A percentile compares a stretch with the other conserved stretches of the same genome.
Conservation (phyloP, 352 stramenopile genomes). For the Pythium plurisporium region DNA sequence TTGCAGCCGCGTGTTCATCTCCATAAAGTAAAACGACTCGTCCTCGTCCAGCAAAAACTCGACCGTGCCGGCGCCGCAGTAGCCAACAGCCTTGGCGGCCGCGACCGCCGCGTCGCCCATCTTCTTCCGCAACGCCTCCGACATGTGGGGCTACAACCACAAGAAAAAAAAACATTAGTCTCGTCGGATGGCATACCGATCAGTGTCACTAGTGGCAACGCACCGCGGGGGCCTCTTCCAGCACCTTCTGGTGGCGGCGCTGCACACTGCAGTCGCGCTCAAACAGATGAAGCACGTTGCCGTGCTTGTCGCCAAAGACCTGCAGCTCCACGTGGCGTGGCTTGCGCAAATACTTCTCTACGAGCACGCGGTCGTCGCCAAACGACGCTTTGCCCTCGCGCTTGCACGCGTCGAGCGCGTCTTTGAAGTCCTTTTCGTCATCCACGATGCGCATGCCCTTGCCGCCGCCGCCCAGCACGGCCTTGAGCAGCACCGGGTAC, state of each 20-base stretch:
- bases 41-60: conserved; percentile 97
- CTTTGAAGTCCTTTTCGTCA: no score
- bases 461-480: conserved; percentile 95
- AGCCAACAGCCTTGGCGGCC: conserved; percentile 90
- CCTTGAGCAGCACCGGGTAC: conserved; percentile 98
- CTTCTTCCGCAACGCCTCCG: conserved; percentile 64
- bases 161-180: no score
- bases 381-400: conserved; percentile 90
- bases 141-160: no score
- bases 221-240: conserved; percentile 93
- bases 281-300: conserved; percentile 93
- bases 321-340: conserved; percentile 98
- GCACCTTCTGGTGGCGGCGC: conserved; percentile 97
- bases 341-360: conserved; percentile 95
- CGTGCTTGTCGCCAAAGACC: conserved; percentile 93
- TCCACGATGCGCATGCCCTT: conserved; percentile 95
- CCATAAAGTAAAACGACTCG: conserved; percentile 95
- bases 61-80: conserved; percentile 96
- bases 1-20: conserved; percentile 98
- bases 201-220: no score
- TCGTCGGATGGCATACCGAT: no score
- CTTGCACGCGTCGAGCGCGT: conserved; percentile 80
- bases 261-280: conserved; percentile 98
- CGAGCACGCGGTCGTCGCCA: conserved; percentile 93
- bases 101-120: conserved; percentile 91